Evolutionary conservation across 2,329 filamentous ascomycete species (phyloP).

Genomic region (Uncinocarpus reesii): DNA sequence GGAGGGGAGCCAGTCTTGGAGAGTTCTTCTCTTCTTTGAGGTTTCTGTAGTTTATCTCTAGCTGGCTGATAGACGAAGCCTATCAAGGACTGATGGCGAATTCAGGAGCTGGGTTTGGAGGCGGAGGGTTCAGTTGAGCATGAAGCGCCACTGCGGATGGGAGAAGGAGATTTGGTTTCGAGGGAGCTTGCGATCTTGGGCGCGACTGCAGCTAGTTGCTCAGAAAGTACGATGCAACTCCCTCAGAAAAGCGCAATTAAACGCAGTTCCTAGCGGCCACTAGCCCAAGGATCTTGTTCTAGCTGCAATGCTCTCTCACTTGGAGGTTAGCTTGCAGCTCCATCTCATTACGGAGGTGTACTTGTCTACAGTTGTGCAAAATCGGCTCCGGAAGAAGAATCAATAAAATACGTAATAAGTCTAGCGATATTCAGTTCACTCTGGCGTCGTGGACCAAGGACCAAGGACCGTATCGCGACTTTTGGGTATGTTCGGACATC

Average conservation of each 20-base stretch:
- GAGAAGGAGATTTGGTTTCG: not conserved
- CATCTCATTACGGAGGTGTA: not conserved
- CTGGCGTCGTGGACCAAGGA: not conserved
- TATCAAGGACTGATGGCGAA: not conserved
- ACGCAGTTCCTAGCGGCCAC: not conserved
- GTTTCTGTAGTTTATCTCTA: not conserved
- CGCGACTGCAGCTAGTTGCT: not conserved
- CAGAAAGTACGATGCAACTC: no score
- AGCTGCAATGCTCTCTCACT: not conserved
- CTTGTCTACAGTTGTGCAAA: not conserved
- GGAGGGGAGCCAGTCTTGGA: slow-evolving; percentile 19
- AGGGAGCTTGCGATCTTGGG: not conserved
- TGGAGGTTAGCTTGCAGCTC: no score
- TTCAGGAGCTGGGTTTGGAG: not conserved
- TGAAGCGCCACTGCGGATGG: not conserved
- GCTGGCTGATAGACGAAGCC: not conserved
- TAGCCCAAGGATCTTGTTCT: not conserved
- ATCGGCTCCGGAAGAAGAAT: no score
- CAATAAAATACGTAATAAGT: no score
- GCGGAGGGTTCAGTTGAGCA: not conserved
- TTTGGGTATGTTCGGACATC: not conserved
- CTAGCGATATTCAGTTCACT: no score
- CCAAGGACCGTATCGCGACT: not conserved
- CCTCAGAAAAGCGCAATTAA: not conserved
- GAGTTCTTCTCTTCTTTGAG: not conserved